Percentiles rank a stretch among this genome's conserved stretches.
These are phyloP conservation scores for Bruguiera gymnorhiza DNA, from an alignment of 345 rosid species.

Conservation along the genomic window DNA sequence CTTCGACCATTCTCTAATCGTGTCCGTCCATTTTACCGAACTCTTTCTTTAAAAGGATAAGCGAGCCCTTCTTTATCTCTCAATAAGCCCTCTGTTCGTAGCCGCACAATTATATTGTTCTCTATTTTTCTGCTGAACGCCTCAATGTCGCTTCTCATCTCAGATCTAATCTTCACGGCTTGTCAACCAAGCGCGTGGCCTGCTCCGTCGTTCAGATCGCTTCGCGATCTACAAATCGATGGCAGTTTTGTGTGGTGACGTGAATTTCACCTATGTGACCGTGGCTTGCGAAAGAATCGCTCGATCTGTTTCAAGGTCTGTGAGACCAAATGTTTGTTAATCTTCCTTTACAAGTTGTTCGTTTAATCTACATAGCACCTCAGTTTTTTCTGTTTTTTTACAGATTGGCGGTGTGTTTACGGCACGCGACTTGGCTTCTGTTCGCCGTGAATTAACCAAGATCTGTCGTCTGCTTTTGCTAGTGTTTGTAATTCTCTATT, in stretches of 20 bases:
- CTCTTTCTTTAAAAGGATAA: slow-evolving; percentile 19
- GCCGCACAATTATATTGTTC: too few relatives aligned
- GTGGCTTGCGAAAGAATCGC: background rate
- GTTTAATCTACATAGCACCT: background rate
- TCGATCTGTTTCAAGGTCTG: background rate
- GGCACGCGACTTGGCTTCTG: too few relatives aligned
- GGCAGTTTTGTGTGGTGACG: background rate
- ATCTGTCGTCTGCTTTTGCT: too few relatives aligned
- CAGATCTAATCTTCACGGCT: slow-evolving; percentile 24
- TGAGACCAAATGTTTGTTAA: background rate
- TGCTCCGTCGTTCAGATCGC: background rate
- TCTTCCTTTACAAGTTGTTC: background rate
- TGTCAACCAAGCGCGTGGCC: background rate
- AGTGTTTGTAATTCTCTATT: accelerated
- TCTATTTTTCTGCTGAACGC: too few relatives aligned
- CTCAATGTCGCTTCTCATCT: accelerated
- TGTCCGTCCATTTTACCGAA: slow-evolving; percentile 27
- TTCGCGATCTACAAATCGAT: slow-evolving; percentile 20
- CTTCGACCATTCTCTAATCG: slow-evolving; percentile 8
- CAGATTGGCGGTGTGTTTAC: too few relatives aligned
- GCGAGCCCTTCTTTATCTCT: background rate
- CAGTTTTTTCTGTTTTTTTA: too few relatives aligned
- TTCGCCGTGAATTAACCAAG: too few relatives aligned
- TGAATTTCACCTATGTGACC: background rate
- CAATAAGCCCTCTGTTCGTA: too few relatives aligned